phyloP scores from a whole-genome alignment of 2,329 filamentous ascomycete genomes.

The Ciborinia camelliae region DNA sequence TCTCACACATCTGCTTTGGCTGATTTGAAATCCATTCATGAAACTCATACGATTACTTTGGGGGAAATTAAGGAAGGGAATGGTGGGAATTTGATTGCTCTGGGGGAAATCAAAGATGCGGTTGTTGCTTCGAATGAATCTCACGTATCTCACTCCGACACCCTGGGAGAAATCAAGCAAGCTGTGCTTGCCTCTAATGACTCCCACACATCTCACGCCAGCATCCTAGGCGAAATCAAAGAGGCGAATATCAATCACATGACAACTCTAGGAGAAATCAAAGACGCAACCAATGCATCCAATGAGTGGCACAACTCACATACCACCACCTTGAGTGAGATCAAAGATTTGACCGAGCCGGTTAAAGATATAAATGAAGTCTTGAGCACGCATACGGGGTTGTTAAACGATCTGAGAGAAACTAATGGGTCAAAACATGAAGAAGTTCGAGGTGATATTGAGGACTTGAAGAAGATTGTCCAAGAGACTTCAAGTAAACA shows the following conservation, averaged over 20 bases:
- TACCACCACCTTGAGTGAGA: constrained; percentile 16
- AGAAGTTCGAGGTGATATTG: constrained; percentile 28
- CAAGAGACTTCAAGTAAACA: constrained; percentile 24
- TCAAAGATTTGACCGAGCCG: neutral
- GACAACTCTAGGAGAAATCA: constrained; percentile 24
- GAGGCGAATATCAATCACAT: constrained; percentile 20
- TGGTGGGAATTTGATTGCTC: no score
- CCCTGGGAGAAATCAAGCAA: constrained; percentile 25
- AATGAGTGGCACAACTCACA: constrained; percentile 23
- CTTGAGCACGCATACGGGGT: constrained; percentile 21
- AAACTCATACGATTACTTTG: constrained; percentile 24
- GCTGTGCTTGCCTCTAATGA: constrained; percentile 19
- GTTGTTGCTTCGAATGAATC: constrained; percentile 17
- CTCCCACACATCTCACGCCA: constrained; percentile 20
- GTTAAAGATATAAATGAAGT: neutral
- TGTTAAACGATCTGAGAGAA: constrained; percentile 27
- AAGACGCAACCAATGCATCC: constrained; percentile 24
- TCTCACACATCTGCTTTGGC: constrained; percentile 20
- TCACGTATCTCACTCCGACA: constrained; percentile 22
- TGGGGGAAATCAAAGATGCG: constrained; percentile 24
- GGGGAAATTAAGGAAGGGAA: constrained; percentile 29
- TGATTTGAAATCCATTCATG: constrained; percentile 20
- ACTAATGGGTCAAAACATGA: constrained; percentile 16
- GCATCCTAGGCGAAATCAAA: constrained; percentile 21
- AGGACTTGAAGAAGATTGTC: constrained; percentile 28